A percentile compares a stretch with the other conserved stretches of the same genome.
Evolutionary conservation across 2,329 filamentous ascomycete species (phyloP).

Genomic region (Cytospora schulzeri): DNA sequence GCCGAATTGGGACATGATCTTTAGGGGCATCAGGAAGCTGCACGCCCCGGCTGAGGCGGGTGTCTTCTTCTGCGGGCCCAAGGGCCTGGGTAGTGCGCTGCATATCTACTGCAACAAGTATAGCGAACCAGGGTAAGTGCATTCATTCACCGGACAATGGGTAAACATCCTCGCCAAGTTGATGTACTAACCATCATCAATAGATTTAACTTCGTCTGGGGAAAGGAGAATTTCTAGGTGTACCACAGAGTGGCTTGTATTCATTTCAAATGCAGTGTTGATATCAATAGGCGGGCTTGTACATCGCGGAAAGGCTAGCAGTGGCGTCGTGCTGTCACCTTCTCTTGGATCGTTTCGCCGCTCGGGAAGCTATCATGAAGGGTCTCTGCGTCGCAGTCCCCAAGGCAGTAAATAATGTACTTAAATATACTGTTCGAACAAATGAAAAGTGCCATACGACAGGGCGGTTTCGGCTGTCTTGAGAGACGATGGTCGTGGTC

Average conservation of each 20-base stretch:
- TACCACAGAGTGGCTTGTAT: slow-evolving; percentile 1
- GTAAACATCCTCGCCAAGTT: neutral
- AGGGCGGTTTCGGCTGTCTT: neutral
- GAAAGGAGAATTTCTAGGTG: slow-evolving; percentile 67
- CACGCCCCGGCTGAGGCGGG: slow-evolving; percentile 72
- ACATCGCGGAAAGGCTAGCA: neutral
- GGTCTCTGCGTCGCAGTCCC: too few species aligned
- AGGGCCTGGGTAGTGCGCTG: slow-evolving; percentile 73
- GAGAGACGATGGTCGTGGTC: too few species aligned
- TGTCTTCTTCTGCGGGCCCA: slow-evolving; percentile 86
- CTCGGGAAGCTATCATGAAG: slow-evolving; percentile 26
- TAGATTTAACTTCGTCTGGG: slow-evolving; percentile 68
- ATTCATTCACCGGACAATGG: slow-evolving; percentile 7
- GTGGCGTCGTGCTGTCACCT: neutral
- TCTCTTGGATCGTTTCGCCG: slow-evolving; percentile 20
- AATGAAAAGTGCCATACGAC: neutral
- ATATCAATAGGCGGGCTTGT: slow-evolving; percentile 22
- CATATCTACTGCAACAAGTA: slow-evolving; percentile 89
- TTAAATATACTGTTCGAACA: neutral
- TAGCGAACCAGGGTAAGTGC: slow-evolving; percentile 73
- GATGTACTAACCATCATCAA: slow-evolving; percentile 33
- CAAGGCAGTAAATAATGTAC: too few species aligned
- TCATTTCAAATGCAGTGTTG: slow-evolving; percentile 16
- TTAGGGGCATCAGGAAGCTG: slow-evolving; percentile 79
- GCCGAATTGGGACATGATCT: slow-evolving; percentile 90